phyloP scores from a whole-genome alignment of 2,329 filamentous ascomycete genomes.

The Davidsoniella australis region DNA sequence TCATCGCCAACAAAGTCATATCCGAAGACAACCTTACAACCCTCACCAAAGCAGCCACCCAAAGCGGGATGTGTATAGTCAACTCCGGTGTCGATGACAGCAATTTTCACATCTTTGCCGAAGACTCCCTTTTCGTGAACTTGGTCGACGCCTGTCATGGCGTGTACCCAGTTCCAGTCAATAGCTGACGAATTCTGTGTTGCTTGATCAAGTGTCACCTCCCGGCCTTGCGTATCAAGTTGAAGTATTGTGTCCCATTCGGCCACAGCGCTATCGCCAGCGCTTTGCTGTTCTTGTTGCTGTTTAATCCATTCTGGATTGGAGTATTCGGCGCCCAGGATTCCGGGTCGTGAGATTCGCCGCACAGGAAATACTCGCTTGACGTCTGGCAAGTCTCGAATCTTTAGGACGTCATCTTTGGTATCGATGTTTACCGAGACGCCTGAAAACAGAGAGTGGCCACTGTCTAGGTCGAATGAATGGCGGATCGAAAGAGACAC shows the following conservation, averaged over 20 bases:
- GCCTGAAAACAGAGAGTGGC: constrained; percentile 2
- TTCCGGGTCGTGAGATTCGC: neutral
- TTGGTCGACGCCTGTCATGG: constrained; percentile 24
- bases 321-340: neutral
- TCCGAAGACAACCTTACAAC: constrained; percentile 41
- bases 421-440: neutral
- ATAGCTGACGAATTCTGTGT: neutral
- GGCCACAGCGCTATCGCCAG: neutral
- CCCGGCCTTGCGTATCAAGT: too few relatives aligned
- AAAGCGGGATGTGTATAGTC: constrained; percentile 39
- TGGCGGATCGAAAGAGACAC: constrained; percentile 1
- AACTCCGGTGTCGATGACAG: constrained; percentile 24
- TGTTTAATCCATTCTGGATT: neutral
- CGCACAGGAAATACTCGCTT: constrained; percentile 7
- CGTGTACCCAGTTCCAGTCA: constrained; percentile 16
- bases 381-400: constrained; percentile 1
- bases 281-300: neutral
- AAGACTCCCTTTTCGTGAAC: constrained; percentile 23
- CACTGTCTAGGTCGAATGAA: neutral
- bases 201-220: neutral
- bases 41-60: constrained; percentile 44
- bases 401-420: neutral
- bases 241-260: neutral
- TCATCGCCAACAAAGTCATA: constrained; percentile 40
- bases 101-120: constrained; percentile 23